Conservation (phyloP, 805 yeast species). For the Saccharomycopsis sp. region DNA sequence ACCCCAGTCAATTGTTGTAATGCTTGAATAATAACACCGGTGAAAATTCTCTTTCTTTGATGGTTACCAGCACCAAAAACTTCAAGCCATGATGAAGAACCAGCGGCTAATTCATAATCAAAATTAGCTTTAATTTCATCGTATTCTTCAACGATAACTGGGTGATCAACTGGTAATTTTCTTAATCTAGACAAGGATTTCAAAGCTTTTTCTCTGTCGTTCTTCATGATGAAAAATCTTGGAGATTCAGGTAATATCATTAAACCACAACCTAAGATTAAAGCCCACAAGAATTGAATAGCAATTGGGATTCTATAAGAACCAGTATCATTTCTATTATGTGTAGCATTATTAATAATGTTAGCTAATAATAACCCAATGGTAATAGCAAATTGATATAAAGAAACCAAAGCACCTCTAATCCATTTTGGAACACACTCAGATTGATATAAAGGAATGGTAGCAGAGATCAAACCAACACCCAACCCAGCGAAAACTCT, state of each 20-base stretch:
- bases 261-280: constrained; percentile 54
- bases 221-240: constrained; percentile 56
- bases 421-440: constrained; percentile 75
- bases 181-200: constrained; percentile 48
- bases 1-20: constrained; percentile 70
- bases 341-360: constrained; percentile 63
- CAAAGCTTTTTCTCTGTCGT: constrained; percentile 49
- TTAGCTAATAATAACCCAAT: constrained; percentile 68
- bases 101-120: constrained; percentile 35
- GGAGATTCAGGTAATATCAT: constrained; percentile 72
- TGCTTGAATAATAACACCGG: constrained; percentile 37
- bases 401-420: constrained; percentile 70
- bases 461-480: constrained; percentile 66
- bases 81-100: constrained; percentile 30
- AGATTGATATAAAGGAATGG: constrained; percentile 70
- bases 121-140: constrained; percentile 43
- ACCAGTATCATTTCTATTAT: constrained; percentile 43
- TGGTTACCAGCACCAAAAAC: constrained; percentile 31
- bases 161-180: constrained; percentile 39
- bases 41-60: constrained; percentile 37
- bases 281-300: constrained; percentile 65
- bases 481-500: constrained; percentile 67
- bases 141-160: constrained; percentile 37
- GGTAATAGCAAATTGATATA: constrained; percentile 69
- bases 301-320: constrained; percentile 73